A percentile compares a stretch with the other conserved stretches of the same genome.
Conservation (phyloP, 257 asterid genomes). For the Solanum etuberosum region DNA sequence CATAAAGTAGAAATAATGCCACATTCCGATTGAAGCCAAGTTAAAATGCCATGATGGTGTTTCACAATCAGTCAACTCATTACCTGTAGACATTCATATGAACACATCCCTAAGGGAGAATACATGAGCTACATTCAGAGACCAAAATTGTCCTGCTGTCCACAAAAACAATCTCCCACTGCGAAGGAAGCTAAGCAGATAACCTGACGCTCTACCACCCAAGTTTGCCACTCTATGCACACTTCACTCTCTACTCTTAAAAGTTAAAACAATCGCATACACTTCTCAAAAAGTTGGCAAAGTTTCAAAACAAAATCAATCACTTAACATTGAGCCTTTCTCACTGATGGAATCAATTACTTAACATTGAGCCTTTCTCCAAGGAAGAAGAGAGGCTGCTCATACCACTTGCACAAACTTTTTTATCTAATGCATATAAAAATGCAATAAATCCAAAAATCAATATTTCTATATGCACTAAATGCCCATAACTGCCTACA, state of each 20-base stretch:
- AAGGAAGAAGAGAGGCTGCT: not conserved
- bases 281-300: not conserved
- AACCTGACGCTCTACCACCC: not conserved
- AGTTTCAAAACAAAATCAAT: not conserved
- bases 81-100: not conserved
- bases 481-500: not conserved
- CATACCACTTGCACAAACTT: not conserved
- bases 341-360: not conserved
- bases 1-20: not conserved
- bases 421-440: not conserved
- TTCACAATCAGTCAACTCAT: not conserved
- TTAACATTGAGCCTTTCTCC: not conserved
- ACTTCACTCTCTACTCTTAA: not conserved
- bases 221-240: not conserved
- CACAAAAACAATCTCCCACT: not conserved
- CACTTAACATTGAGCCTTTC: not conserved
- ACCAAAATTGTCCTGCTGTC: not conserved
- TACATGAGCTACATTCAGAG: not conserved
- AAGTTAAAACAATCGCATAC: not conserved
- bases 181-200: not conserved
- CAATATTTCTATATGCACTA: not conserved
- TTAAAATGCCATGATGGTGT: not conserved
- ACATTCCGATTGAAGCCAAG: not conserved
- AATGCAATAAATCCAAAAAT: not conserved
- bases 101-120: not conserved